Evolutionary conservation across 768 basidiomycete genomes (phyloP), one percentile per base, ranked within the genome.

Genomic region (Tulasnella sp.): DNA sequence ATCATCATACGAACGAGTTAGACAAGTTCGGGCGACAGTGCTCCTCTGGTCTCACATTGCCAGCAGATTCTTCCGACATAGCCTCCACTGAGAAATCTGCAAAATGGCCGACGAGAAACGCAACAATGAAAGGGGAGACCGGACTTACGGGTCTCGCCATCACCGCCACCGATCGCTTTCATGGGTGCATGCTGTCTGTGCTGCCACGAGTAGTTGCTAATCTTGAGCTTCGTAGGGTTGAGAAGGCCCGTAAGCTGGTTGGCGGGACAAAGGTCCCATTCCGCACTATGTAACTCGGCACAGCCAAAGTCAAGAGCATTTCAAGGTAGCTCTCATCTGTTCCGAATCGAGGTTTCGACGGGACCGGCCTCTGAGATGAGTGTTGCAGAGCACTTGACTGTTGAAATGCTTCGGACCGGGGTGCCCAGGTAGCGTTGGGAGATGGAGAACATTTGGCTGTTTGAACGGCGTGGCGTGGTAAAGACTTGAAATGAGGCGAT

Each of bases 111-210:
- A 48, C 34, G 31, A n/a, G 73, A 44, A 41, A 28, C 31, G 46
- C 14, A 77, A 8, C 11, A 73, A 34, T 72, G 48, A n/a, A 64
- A 18, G 20, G 72, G 75, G 41, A 60, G 80, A 82, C 82, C 77
- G 78, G 73, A 90, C 93, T 83, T 89, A 96, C 95, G 95, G 74
- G 95, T 94, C 89, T 96, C 95, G 80, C 91, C 92, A 84, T 88
- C 91, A 69, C 89, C 90, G 82, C 90, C 91, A 79, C 89, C 90
- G 85, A 90, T 88, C 69, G 88, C 91, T 84, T 90, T 89, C 95
- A 96, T 96, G 73, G 95, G 88, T 79, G 89, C 89, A 86, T 96
- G 95, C 87, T 96, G 93, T 84, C 93, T 90, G 86, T 96, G 95
- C 87, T 93, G 89, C 90, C 91, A 92, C 77, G 95, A 96, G 84